Base-by-base conservation (phyloP, 129 eudicot species). In the Cynara cardunculus region DNA sequence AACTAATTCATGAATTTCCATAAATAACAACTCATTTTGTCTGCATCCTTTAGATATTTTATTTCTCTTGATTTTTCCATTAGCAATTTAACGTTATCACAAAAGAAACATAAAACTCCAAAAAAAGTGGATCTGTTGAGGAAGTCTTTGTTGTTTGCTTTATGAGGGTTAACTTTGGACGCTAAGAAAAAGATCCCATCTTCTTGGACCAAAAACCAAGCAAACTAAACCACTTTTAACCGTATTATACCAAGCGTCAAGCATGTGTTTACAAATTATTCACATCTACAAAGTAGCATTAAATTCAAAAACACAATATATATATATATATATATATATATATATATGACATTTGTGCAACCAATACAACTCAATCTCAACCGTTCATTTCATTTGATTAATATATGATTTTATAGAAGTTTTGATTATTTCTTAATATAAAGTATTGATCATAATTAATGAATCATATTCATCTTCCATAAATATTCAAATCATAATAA, bases 41-140 rank as follows among this genome's bases (percentile, higher is more conserved):
- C 72, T 9, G 32, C 3, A 31, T 49, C 41, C 35, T 39, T 41
- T 41, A n/a, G 65, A 56, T 18, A 56, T 56, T 56, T 2, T 79
- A 49, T 68, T 49, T 44, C 68, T 79, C 82, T 79, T 79, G 82
- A 69, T 46, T 11, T 77, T 65, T 53, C 39, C 77, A 71, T 77
- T 53, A 24, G 2, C 21, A 49, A 13, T 79, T 49, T 79, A 64
- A 61, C 71, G 73, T 80, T 75, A 72, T 72, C 39, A 80, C n/a
- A 18, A 2, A 18, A 37, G 14, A 44, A 80, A 56, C 65, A 72
- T 59, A 80, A 80, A n/a, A 37, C 72, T 72, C 77, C 78, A 80
- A 80, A 80, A 72, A 7, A n/a, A 22, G 34, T 80, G 78, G 67
- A 41, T 72, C 41, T 72, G 24, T 80, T 73, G 78, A 65, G 37